Percentiles rank a stretch among this genome's conserved stretches.
These are phyloP conservation scores for Thielaviopsis populi DNA, from an alignment of 2,329 filamentous ascomycete species.

Conservation along the genomic window DNA sequence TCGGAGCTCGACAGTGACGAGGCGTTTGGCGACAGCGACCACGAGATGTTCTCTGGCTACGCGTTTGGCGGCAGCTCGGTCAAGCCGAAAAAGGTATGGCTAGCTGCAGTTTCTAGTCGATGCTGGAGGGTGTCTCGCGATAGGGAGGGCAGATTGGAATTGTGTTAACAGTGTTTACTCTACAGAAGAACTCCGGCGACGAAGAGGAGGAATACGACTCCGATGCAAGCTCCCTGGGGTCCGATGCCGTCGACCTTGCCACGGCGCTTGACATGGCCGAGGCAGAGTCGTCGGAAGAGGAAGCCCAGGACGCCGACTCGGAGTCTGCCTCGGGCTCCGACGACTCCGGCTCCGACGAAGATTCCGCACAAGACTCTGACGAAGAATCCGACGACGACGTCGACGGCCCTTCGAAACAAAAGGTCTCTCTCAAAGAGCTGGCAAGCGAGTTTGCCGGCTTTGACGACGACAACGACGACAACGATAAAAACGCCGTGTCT, in stretches of 20 bases:
- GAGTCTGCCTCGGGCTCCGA: constrained; percentile 30
- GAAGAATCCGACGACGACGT: constrained; percentile 36
- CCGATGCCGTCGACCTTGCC: constrained; percentile 45
- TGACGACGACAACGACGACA: constrained; percentile 35
- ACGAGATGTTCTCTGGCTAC: constrained; percentile 70
- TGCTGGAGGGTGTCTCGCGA: background rate
- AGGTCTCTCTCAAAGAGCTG: constrained; percentile 36
- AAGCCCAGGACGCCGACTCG: constrained; percentile 31
- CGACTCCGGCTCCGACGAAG: constrained; percentile 27
- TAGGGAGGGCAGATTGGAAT: background rate
- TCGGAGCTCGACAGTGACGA: constrained; percentile 56
- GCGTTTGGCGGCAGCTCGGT: constrained; percentile 36
- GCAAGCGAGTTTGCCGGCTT: constrained; percentile 55
- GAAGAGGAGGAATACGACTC: constrained; percentile 30
- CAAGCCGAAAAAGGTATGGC: constrained; percentile 23
- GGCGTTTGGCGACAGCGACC: constrained; percentile 77
- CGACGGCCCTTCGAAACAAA: constrained; percentile 40
- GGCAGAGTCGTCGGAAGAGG: constrained; percentile 34
- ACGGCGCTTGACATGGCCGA: constrained; percentile 41
- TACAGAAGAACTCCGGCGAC: constrained; percentile 33
- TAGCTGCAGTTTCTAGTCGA: constrained; percentile 8
- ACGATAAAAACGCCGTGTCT: constrained; percentile 25
- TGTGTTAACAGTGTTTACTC: background rate
- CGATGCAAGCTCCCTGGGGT: constrained; percentile 43
- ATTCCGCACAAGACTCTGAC: constrained; percentile 30